These are phyloP conservation scores for Fraxinus sp. DNA, from an alignment of 305 asterid genomes.

Conservation along the genomic window DNA sequence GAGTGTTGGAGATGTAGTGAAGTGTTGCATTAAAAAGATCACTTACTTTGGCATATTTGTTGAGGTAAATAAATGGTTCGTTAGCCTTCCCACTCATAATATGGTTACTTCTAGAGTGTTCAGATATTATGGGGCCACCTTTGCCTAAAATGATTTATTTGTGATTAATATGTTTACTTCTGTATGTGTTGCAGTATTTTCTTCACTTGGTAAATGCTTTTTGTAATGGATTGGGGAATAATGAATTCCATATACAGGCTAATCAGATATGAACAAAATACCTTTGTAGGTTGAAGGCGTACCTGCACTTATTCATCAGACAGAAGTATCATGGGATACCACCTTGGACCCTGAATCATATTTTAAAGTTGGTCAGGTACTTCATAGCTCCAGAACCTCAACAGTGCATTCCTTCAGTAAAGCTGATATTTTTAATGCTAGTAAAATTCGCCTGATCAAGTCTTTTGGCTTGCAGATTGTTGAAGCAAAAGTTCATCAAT, in stretches of 20 bases:
- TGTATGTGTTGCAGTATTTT: background rate
- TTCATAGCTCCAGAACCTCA: slow-evolving; percentile 3
- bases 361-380: slow-evolving; percentile 92
- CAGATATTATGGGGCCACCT: slow-evolving; percentile 10
- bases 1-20: slow-evolving; percentile 81
- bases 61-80: slow-evolving; percentile 57
- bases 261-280: slow-evolving; percentile 19
- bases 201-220: background rate
- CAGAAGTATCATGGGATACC: slow-evolving; percentile 97
- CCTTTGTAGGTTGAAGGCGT: slow-evolving; percentile 77
- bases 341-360: slow-evolving; percentile 78
- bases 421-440: background rate
- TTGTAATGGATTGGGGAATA: background rate
- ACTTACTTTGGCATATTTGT: slow-evolving; percentile 91
- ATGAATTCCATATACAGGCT: slow-evolving; percentile 1
- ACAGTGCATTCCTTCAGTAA: background rate
- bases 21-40: slow-evolving; percentile 81
- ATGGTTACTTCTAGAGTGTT: slow-evolving; percentile 1
- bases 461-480: slow-evolving; percentile 51
- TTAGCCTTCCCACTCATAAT: background rate
- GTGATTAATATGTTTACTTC: slow-evolving; percentile 6
- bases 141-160: slow-evolving; percentile 4
- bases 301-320: slow-evolving; percentile 84
- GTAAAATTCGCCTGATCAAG: slow-evolving; percentile 6
- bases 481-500: slow-evolving; percentile 89